phyloP scores from a whole-genome alignment of 2,329 filamentous ascomycete genomes.

The Fonsecaea nubica region DNA sequence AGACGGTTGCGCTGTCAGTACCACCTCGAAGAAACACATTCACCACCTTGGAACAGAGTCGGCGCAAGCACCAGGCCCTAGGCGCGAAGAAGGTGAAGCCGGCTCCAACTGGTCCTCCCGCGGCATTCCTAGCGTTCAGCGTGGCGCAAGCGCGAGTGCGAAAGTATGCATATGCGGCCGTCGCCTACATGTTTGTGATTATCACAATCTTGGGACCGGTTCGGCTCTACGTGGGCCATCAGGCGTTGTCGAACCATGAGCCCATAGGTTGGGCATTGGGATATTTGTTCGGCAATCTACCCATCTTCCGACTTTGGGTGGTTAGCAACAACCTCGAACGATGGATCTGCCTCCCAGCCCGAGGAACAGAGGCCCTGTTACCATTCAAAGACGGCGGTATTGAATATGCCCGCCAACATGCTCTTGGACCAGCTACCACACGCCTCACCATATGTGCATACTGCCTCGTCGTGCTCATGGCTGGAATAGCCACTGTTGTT shows the following conservation, averaged over 20 bases:
- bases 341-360: constrained; percentile 54
- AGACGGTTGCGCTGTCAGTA: constrained; percentile 11
- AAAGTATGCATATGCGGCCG: constrained; percentile 83
- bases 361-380: not conserved
- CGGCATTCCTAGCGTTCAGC: constrained; percentile 75
- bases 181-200: constrained; percentile 74
- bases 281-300: constrained; percentile 83
- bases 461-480: constrained; percentile 71
- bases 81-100: constrained; percentile 16
- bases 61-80: not conserved
- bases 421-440: constrained; percentile 77
- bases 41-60: constrained; percentile 52
- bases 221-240: constrained; percentile 69
- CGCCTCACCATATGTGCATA: constrained; percentile 79
- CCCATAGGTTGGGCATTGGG: constrained; percentile 91
- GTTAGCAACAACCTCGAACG: constrained; percentile 70
- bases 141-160: constrained; percentile 74
- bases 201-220: constrained; percentile 73
- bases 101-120: constrained; percentile 49
- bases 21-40: constrained; percentile 32
- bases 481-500: constrained; percentile 77
- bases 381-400: constrained; percentile 56
- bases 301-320: constrained; percentile 73
- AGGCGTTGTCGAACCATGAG: constrained; percentile 74
- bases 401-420: constrained; percentile 67